Evolutionary conservation across 441 rosid species (phyloP), one percentile per base, ranked within the genome.

Genomic region (Adansonia grandidieri): DNA sequence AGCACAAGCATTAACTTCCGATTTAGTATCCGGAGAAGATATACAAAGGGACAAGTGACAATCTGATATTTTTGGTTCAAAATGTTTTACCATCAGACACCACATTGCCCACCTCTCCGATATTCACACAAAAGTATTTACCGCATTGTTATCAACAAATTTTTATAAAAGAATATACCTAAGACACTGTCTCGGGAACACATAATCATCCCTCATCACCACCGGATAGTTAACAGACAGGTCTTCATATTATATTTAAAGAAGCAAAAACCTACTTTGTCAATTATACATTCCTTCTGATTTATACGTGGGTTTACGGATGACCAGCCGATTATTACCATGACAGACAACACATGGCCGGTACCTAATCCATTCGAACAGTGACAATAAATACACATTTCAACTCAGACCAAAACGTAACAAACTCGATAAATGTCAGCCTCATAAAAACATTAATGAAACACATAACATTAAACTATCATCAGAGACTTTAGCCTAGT

Each of bases 1-100:
- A 58, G 77, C 48, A 81, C 91, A 87, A 89, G 93, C 90, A 93
- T 93, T 91, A 88, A 84, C 84, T 80, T 88, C 92, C 74, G 91
- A 66, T 76, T 77, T 7, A 50, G 40, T 88, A 66, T 90, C 54
- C 15, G 87, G 85, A 87, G 92, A 85, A 86, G 83, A 69, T 17
- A 28, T 63, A 51, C 63, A 60, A 85, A 73, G 48, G 75, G 86
- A 80, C 61, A 32, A 72, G 71, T 71, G 87, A 82, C 54, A 67
- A 61, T 72, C 89, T 80, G 86, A 75, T 72, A 87, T 69, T 28
- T 28, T 60, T 13, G 56, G 79, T 82, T 40, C 45, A 64, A 81
- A 79, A 73, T 37, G 78, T 50, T 28, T 63, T 63, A 63, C 20
- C 48, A 77, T 67, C 87, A 85, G 87, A 82, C 20, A 79, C 85